These are phyloP conservation scores for Phytophthora syringae DNA, from an alignment of 352 stramenopile genomes.

Conservation along the genomic window DNA sequence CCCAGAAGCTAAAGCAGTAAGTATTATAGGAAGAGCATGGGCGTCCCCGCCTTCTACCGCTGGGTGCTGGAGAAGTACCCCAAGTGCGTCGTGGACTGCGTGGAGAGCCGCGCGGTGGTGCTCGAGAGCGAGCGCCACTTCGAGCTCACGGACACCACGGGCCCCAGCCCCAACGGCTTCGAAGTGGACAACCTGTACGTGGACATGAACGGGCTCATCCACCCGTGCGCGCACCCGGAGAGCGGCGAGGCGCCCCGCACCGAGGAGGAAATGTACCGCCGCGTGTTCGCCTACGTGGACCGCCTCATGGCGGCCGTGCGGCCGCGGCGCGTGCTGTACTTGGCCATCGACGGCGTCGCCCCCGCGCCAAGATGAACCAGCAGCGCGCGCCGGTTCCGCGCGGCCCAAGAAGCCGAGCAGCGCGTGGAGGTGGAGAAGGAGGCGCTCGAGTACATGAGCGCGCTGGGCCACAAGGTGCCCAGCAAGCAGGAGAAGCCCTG, in stretches of 20 bases:
- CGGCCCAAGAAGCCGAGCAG: slow-evolving; percentile 96
- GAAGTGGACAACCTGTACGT: slow-evolving; percentile 99
- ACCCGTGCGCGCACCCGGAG: slow-evolving; percentile 98
- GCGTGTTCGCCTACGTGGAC: slow-evolving; percentile 97
- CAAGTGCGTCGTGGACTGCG: slow-evolving; percentile 95
- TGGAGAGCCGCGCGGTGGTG: slow-evolving; percentile 73
- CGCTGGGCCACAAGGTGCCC: slow-evolving; percentile 86
- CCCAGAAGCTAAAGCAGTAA: too few relatives aligned
- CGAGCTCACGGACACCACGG: slow-evolving; percentile 75
- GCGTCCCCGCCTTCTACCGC: slow-evolving; percentile 99
- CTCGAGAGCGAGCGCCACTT: slow-evolving; percentile 86
- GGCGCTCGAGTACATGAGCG: slow-evolving; percentile 92
- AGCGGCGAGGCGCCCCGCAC: slow-evolving; percentile 90
- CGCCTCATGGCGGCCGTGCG: slow-evolving; percentile 95
- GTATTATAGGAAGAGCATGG: too few relatives aligned
- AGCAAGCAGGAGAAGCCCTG: slow-evolving; percentile 88
- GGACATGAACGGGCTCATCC: slow-evolving; percentile 99
- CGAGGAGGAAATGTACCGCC: slow-evolving; percentile 99
- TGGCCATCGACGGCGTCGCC: slow-evolving; percentile 99
- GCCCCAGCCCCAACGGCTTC: slow-evolving; percentile 94
- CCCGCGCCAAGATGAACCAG: slow-evolving; percentile 99
- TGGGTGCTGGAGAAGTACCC: slow-evolving; percentile 99
- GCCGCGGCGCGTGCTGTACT: slow-evolving; percentile 96
- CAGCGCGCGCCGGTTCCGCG: slow-evolving; percentile 97
- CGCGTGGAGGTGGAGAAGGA: slow-evolving; percentile 93